A percentile compares a stretch with the other conserved stretches of the same genome.
Conservation (phyloP, 306 rosid species). For the Vachellia pachyceras region DNA sequence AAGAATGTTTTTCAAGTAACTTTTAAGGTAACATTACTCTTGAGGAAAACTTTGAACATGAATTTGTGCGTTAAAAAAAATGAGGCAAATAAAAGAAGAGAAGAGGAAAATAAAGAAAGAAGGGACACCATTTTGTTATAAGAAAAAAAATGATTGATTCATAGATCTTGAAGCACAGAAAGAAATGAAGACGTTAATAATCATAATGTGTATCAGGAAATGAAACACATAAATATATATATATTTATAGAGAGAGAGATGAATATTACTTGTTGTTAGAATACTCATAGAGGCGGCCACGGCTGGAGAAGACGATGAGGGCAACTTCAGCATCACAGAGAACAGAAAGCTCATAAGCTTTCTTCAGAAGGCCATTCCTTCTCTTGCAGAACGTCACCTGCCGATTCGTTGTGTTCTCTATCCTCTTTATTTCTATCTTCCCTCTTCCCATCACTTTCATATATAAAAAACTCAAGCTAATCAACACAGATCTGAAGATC, state of each 20-base stretch:
- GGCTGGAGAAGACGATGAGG: conserved; percentile 6
- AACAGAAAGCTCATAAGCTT: neutral
- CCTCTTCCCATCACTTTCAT: conserved; percentile 4
- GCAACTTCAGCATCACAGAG: conserved; percentile 11
- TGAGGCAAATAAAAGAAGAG: no score
- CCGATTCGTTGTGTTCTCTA: conserved; percentile 3
- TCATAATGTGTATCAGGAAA: neutral
- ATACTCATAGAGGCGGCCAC: conserved; percentile 9
- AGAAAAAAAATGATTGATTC: no score
- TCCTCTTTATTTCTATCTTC: conserved; percentile 1
- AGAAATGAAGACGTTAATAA: no score
- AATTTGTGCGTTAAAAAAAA: no score
- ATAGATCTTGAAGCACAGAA: neutral
- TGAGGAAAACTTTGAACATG: no score
- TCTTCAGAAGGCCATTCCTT: conserved; percentile 2
- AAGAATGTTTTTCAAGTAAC: no score
- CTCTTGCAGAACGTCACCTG: conserved; percentile 8
- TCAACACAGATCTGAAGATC: neutral
- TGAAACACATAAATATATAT: neutral
- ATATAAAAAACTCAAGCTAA: no score
- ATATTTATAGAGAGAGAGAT: no score
- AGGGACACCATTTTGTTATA: no score
- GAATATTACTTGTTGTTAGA: neutral
- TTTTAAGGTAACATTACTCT: no score
- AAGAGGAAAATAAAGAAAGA: neutral